phyloP scores from a whole-genome alignment of 176 grass and related monocot genomes.

The Alopecurus myosuroides region DNA sequence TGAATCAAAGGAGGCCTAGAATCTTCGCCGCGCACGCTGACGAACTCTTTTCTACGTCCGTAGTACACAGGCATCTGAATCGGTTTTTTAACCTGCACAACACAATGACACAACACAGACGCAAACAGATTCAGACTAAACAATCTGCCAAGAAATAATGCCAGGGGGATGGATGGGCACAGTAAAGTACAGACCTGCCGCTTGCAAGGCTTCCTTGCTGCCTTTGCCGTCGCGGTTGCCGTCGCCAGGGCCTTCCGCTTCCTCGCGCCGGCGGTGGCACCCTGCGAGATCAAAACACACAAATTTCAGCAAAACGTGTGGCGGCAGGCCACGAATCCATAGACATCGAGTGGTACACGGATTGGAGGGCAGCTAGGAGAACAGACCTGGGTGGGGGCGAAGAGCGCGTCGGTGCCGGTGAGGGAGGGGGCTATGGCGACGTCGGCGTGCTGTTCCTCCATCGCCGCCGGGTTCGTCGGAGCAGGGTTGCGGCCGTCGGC shows the following conservation, averaged over 20 bases:
- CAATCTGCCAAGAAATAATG: too few relatives aligned
- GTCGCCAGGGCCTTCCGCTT: not conserved
- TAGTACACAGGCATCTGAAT: not conserved
- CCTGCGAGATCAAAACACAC: not conserved
- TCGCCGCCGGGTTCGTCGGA: not conserved
- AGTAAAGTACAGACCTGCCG: not conserved
- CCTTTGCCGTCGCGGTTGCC: not conserved
- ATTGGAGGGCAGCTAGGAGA: not conserved
- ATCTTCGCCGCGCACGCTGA: accelerated
- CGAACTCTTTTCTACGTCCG: not conserved
- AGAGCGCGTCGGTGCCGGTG: not conserved
- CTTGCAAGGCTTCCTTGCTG: not conserved
- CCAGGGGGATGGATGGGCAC: not conserved
- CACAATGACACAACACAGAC: too few relatives aligned
- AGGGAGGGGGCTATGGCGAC: not conserved
- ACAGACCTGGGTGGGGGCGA: not conserved
- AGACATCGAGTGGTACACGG: not conserved
- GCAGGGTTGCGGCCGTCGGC: not conserved
- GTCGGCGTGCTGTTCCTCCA: not conserved
- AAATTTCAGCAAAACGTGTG: not conserved
- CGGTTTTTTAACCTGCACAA: too few relatives aligned
- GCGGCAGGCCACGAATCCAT: not conserved
- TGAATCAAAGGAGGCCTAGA: too few relatives aligned
- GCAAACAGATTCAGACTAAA: too few relatives aligned
- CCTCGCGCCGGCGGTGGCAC: not conserved